Evolutionary conservation across 192 early-diverging fungal species (phyloP).

Genomic region (Cladochytrium replicatum): DNA sequence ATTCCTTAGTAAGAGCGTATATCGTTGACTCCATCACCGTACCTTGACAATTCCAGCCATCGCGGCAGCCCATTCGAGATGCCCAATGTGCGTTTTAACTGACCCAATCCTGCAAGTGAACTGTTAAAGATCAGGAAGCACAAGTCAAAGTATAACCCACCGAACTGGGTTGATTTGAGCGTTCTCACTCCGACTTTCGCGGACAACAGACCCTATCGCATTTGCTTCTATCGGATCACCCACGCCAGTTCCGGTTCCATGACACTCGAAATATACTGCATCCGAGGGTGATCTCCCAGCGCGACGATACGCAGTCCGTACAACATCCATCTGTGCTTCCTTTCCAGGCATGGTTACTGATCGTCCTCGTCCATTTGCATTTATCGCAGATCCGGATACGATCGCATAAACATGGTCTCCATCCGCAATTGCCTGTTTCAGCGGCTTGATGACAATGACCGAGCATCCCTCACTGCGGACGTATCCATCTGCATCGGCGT

Average conservation of each 20-base stretch:
- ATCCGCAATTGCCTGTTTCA: conserved; percentile 19
- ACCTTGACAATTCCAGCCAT: conserved; percentile 21
- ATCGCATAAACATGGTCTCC: conserved; percentile 24
- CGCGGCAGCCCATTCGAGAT: conserved; percentile 9
- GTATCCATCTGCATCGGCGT: conserved; percentile 28
- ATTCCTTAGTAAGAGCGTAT: too few relatives aligned
- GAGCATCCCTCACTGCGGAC: conserved; percentile 25
- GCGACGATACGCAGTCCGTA: conserved; percentile 7
- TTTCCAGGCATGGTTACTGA: conserved; percentile 21
- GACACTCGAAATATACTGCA: conserved; percentile 21
- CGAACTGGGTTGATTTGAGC: too few relatives aligned
- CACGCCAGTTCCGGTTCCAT: conserved; percentile 22
- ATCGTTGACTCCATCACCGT: too few relatives aligned
- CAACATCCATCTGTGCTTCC: conserved; percentile 8
- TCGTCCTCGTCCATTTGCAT: conserved; percentile 22
- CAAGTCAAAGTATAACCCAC: background rate
- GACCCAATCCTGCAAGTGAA: conserved; percentile 15
- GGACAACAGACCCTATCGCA: conserved; percentile 13
- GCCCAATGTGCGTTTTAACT: conserved; percentile 26
- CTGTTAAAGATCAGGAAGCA: conserved; percentile 5
- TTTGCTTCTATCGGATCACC: conserved; percentile 29
- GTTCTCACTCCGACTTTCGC: conserved; percentile 1
- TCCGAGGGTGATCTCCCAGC: conserved; percentile 14
- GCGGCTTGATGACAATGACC: conserved; percentile 19
- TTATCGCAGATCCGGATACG: conserved; percentile 17